Conservation (phyloP, 2,329 filamentous ascomycete species). For the Aspergillus nomiae region DNA sequence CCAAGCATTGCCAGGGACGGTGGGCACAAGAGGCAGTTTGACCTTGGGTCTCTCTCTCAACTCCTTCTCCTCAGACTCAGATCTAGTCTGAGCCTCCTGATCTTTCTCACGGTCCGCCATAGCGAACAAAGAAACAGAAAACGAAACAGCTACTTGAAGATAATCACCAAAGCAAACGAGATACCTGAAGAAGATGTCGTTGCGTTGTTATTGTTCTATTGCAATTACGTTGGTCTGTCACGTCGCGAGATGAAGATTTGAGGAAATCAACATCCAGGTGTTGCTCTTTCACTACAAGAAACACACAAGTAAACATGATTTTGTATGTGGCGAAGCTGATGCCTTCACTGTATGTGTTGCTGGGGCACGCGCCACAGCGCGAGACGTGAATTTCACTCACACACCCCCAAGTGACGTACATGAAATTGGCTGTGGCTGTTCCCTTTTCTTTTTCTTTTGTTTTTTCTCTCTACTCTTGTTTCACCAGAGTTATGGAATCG, state of each 20-base stretch:
- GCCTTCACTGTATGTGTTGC: neutral
- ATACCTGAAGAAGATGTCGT: neutral
- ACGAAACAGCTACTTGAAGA: neutral
- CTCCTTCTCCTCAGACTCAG: neutral
- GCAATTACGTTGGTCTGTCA: neutral
- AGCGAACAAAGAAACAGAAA: neutral
- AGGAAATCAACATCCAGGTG: neutral
- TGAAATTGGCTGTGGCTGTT: neutral
- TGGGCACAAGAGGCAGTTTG: slow-evolving; percentile 14
- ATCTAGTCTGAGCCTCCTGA: neutral
- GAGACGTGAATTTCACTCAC: neutral
- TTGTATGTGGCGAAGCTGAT: neutral
- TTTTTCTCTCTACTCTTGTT: neutral
- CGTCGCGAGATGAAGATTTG: neutral
- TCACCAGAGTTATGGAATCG: neutral
- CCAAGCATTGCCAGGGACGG: slow-evolving; percentile 29
- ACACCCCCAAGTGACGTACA: neutral
- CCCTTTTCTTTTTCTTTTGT: neutral
- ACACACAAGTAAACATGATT: neutral
- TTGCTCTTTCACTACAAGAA: neutral
- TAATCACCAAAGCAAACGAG: neutral
- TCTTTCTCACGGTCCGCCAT: neutral
- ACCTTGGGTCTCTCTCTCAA: neutral
- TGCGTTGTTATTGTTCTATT: neutral
- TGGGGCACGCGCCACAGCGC: neutral